These are phyloP conservation scores for Tieghemiomyces parasiticus DNA, from an alignment of 192 early-diverging fungal genomes.

Conservation along the genomic window DNA sequence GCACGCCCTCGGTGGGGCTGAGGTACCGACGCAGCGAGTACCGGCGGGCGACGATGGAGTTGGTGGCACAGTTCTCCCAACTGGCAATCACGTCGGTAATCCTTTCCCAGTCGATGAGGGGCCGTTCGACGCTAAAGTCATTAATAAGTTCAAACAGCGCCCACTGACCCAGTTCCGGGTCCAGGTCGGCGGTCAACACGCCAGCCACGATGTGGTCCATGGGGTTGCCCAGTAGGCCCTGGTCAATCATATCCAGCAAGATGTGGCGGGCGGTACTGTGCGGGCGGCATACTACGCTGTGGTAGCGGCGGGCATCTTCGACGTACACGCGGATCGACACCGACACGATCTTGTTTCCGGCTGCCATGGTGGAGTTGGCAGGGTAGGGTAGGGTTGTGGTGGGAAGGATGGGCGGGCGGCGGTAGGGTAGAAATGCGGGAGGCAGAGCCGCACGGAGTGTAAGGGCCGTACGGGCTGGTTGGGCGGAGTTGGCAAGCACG, in stretches of 20 bases:
- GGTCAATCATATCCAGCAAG: slow-evolving; percentile 48
- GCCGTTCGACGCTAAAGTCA: slow-evolving; percentile 76
- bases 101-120: slow-evolving; percentile 80
- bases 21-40: slow-evolving; percentile 4
- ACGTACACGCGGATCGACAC: slow-evolving; percentile 78
- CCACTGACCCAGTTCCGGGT: slow-evolving; percentile 30
- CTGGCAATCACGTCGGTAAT: slow-evolving; percentile 63
- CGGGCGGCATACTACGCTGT: slow-evolving; percentile 61
- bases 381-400: too few relatives aligned
- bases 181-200: too few relatives aligned
- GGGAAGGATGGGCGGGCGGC: too few relatives aligned
- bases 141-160: slow-evolving; percentile 84
- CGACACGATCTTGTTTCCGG: background rate
- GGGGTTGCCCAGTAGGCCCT: slow-evolving; percentile 34
- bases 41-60: slow-evolving; percentile 44
- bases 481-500: too few relatives aligned
- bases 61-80: slow-evolving; percentile 62
- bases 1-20: background rate
- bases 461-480: too few relatives aligned
- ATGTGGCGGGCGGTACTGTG: slow-evolving; percentile 57
- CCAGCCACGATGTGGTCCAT: slow-evolving; percentile 14
- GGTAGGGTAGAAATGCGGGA: too few relatives aligned
- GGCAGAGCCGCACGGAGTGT: too few relatives aligned
- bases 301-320: slow-evolving; percentile 56
- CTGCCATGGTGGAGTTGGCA: background rate